These are phyloP conservation scores for Globisporangium splendens DNA, from an alignment of 352 stramenopile species.

Conservation along the genomic window DNA sequence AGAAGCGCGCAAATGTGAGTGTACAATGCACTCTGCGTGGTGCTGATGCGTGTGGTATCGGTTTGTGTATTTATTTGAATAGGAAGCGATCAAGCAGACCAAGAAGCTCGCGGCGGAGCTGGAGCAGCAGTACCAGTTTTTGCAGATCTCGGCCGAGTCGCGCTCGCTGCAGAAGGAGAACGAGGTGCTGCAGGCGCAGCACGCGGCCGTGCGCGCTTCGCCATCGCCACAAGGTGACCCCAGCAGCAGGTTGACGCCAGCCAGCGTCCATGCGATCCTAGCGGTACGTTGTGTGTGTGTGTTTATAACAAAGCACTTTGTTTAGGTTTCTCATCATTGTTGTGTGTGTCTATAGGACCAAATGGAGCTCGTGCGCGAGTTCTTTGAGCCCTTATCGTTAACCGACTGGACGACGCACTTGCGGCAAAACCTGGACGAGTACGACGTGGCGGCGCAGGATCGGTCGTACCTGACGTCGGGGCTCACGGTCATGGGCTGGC, in stretches of 20 bases:
- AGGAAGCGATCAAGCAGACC: conserved; percentile 29
- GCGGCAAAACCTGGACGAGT: conserved; percentile 25
- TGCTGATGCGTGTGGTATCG: background rate
- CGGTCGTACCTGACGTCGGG: conserved; percentile 28
- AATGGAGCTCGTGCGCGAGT: conserved; percentile 39
- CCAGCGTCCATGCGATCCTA: background rate
- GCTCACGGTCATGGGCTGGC: conserved; percentile 48
- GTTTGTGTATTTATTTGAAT: background rate
- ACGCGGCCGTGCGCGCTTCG: background rate
- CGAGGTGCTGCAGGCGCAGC: conserved; percentile 20
- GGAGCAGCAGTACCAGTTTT: conserved; percentile 34
- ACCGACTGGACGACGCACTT: conserved; percentile 17
- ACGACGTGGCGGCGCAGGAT: conserved; percentile 20
- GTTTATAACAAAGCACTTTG: background rate
- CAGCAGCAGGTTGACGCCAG: background rate
- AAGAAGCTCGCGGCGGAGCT: conserved; percentile 29
- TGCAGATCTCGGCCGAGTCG: conserved; percentile 36
- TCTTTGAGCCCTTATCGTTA: conserved; percentile 28
- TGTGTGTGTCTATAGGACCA: conserved; percentile 17
- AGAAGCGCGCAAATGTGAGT: too few species aligned
- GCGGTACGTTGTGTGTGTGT: background rate
- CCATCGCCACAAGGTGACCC: background rate
- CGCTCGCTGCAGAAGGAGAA: conserved; percentile 31
- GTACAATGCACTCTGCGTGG: background rate
- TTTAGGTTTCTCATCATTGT: background rate